Conservation (phyloP, 345 rosid genomes). For the Raphanus sativus region DNA sequence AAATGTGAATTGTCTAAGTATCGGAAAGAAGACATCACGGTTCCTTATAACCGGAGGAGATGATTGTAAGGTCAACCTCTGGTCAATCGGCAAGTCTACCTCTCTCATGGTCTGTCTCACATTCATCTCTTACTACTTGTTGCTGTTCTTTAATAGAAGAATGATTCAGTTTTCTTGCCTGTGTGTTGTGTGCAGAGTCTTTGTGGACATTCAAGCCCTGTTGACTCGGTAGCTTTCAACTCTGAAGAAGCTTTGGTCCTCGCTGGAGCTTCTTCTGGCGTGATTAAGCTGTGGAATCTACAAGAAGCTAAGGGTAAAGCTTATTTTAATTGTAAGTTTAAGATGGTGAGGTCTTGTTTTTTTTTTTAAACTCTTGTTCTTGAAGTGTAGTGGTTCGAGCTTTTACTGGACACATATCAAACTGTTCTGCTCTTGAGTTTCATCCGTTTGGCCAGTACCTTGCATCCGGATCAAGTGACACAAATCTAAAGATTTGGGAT, state of each 20-base stretch:
- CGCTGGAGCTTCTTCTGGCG: conserved; percentile 44
- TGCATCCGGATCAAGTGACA: conserved; percentile 88
- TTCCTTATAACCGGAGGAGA: conserved; percentile 87
- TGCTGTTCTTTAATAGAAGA: conserved; percentile 1
- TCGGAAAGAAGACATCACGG: conserved; percentile 82
- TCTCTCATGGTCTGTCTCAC: conserved; percentile 68
- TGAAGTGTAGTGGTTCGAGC: conserved; percentile 98
- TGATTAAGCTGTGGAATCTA: conserved; percentile 38
- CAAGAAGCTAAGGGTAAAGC: conserved; percentile 39
- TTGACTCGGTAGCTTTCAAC: conserved; percentile 42
- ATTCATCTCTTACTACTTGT: neutral
- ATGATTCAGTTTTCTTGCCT: neutral
- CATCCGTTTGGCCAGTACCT: conserved; percentile 98
- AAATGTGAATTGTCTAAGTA: conserved; percentile 76
- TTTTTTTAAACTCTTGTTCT: conserved; percentile 41
- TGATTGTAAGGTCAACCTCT: conserved; percentile 88
- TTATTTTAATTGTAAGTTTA: neutral
- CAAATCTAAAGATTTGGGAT: conserved; percentile 92
- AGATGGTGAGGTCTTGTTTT: conserved; percentile 36
- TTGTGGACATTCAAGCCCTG: conserved; percentile 41
- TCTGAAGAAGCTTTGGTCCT: conserved; percentile 36
- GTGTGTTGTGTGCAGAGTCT: conserved; percentile 39
- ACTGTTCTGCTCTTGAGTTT: conserved; percentile 81
- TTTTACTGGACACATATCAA: conserved; percentile 91
- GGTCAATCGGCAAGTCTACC: conserved; percentile 85